Conservation (phyloP, 2,329 filamentous ascomycete species). For the Ceratocystis alfenasii region DNA sequence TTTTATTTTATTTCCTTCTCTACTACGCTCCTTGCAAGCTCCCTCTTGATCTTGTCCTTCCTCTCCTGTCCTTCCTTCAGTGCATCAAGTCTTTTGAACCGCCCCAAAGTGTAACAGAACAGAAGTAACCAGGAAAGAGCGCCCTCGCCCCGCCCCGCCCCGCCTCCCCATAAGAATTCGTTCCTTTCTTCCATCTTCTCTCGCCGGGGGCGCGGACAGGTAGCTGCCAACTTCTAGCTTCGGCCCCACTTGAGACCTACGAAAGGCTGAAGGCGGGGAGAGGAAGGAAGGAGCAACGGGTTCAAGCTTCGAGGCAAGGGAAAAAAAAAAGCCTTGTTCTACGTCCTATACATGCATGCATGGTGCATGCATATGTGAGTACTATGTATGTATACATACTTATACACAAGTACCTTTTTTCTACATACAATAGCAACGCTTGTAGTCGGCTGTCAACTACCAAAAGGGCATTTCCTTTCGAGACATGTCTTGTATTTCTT, state of each 20-base stretch:
- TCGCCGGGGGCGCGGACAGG: background rate
- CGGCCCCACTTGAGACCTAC: conserved; percentile 8
- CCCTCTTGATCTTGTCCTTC: background rate
- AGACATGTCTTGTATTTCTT: background rate
- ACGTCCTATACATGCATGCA: too few relatives aligned
- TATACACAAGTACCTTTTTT: too few relatives aligned
- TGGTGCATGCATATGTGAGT: too few relatives aligned
- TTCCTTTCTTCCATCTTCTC: background rate
- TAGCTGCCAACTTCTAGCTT: background rate
- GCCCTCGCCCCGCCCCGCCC: background rate
- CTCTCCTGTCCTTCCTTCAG: background rate
- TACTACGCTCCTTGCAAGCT: background rate
- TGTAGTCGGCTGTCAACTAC: too few relatives aligned
- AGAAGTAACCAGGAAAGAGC: background rate
- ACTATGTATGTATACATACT: too few relatives aligned
- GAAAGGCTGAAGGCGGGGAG: background rate
- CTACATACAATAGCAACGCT: too few relatives aligned
- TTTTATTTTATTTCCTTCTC: background rate
- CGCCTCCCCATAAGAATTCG: background rate
- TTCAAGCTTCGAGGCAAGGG: background rate
- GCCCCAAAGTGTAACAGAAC: background rate
- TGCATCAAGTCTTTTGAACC: background rate
- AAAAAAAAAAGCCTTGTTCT: too few relatives aligned
- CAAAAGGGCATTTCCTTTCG: too few relatives aligned
- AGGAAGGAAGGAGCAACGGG: background rate